phyloP scores from a whole-genome alignment of 306 rosid species.

The Parietaria judaica region DNA sequence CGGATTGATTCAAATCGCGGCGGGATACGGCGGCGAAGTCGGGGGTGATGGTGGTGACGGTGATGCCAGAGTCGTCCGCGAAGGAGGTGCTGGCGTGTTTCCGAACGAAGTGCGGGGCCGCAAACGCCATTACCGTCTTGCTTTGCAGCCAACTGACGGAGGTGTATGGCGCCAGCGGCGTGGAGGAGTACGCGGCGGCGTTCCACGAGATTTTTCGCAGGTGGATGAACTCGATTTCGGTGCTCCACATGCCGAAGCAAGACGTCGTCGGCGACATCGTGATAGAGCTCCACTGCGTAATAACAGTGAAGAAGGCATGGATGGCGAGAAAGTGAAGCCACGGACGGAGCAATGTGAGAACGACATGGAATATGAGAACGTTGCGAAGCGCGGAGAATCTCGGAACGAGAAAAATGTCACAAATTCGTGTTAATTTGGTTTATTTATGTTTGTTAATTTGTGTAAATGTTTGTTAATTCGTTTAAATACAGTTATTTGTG shows the following conservation, averaged over 20 bases:
- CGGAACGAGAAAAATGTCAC: too few species aligned
- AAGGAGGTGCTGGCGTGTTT: slow-evolving; percentile 82
- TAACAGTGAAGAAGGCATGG: slow-evolving; percentile 20
- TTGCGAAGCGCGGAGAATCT: too few species aligned
- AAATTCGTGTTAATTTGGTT: too few species aligned
- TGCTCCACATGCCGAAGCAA: slow-evolving; percentile 94
- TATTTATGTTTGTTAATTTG: too few species aligned
- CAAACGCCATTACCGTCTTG: slow-evolving; percentile 82
- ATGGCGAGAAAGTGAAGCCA: neutral
- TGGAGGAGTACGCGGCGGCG: slow-evolving; percentile 33
- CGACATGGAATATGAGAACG: too few species aligned
- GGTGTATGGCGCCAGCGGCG: slow-evolving; percentile 29
- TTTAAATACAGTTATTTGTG: too few species aligned
- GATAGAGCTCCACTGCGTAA: slow-evolving; percentile 47
- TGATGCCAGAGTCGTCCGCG: slow-evolving; percentile 57
- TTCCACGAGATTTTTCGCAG: slow-evolving; percentile 75
- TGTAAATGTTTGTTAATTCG: too few species aligned
- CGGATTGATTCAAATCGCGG: slow-evolving; percentile 54
- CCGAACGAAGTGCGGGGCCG: slow-evolving; percentile 92
- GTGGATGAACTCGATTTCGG: slow-evolving; percentile 85
- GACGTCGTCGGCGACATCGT: slow-evolving; percentile 81
- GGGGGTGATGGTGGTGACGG: slow-evolving; percentile 26
- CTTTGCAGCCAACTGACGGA: slow-evolving; percentile 64
- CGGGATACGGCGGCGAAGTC: slow-evolving; percentile 32
- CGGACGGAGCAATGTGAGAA: too few species aligned